A percentile compares a stretch with the other conserved stretches of the same genome.
Conservation (phyloP, 306 rosid genomes). For the Glycine tomentella region DNA sequence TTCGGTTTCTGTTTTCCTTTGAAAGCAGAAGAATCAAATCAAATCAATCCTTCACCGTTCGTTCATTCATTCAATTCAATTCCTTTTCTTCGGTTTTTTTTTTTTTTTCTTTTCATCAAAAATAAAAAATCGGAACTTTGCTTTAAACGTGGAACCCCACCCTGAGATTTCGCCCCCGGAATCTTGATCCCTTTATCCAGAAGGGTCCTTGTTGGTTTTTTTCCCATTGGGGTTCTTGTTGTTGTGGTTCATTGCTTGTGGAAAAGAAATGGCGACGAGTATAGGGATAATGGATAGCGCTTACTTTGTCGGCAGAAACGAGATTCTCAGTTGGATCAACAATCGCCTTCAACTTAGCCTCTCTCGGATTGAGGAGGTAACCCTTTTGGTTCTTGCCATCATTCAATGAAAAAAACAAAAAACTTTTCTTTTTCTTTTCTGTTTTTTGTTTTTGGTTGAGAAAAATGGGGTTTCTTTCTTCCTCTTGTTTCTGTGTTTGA, state of each 20-base stretch:
- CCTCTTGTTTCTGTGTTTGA: constrained; percentile 1
- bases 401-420: not conserved
- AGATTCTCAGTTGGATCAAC: constrained; percentile 95
- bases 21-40: constrained; percentile 11
- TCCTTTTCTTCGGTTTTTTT: constrained; percentile 32
- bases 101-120: constrained; percentile 9
- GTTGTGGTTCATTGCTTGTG: not conserved
- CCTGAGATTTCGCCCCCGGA: constrained; percentile 48
- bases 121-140: constrained; percentile 11
- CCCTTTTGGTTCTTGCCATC: not conserved
- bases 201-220: not conserved
- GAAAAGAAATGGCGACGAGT: constrained; percentile 74
- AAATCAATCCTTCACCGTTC: constrained; percentile 44
- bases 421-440: no score
- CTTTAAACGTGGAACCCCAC: constrained; percentile 33
- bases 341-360: constrained; percentile 89
- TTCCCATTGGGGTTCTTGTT: constrained; percentile 31
- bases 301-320: constrained; percentile 97
- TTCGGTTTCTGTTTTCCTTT: constrained; percentile 42
- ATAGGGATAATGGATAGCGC: constrained; percentile 98
- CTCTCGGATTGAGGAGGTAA: constrained; percentile 97
- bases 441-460: not conserved
- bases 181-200: constrained; percentile 31
- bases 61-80: constrained; percentile 45
- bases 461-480: constrained; percentile 33